Percentiles rank a stretch among this genome's conserved stretches.
Evolutionary conservation across 78 protist genomes (phyloP).

Genomic region (Acrasis kona): DNA sequence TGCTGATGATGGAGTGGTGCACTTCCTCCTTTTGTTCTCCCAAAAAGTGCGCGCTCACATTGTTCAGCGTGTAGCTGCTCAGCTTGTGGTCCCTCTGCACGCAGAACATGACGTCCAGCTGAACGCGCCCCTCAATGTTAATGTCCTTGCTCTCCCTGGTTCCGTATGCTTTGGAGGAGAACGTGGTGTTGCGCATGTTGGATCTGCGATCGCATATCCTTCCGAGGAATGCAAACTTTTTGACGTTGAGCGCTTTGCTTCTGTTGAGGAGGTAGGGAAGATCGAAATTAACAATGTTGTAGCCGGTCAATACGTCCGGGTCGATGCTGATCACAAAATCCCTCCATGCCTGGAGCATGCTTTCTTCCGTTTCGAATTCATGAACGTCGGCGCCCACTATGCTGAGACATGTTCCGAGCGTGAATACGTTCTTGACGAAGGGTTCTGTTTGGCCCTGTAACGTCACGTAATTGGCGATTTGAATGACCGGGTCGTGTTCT

Average conservation of each 20-base stretch:
- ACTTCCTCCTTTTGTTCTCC: constrained; percentile 99
- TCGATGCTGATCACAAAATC: constrained; percentile 62
- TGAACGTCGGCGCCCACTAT: constrained; percentile 88
- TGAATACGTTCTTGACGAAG: constrained; percentile 55
- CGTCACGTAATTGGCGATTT: constrained; percentile 81
- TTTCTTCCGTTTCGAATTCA: constrained; percentile 52
- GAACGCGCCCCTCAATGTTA: constrained; percentile 62
- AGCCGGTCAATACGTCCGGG: constrained; percentile 97
- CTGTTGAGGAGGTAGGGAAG: constrained; percentile 91
- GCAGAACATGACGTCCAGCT: constrained; percentile 64
- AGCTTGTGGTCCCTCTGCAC: constrained; percentile 64
- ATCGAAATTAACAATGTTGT: constrained; percentile 96
- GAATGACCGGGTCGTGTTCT: constrained; percentile 95
- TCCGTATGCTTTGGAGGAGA: constrained; percentile 75
- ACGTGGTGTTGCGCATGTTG: constrained; percentile 29
- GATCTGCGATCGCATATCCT: neutral
- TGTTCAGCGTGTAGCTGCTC: constrained; percentile 92
- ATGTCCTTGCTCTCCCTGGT: constrained; percentile 84
- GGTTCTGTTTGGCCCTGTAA: neutral
- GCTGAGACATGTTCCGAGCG: constrained; percentile 73
- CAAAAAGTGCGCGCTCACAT: constrained; percentile 89
- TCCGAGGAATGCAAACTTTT: neutral
- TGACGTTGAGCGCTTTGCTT: constrained; percentile 52
- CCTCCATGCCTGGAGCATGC: constrained; percentile 66
- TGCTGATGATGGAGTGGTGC: constrained; percentile 92